Evolutionary conservation across 352 stramenopile genomes (phyloP), one percentile per base, ranked within the genome.

Genomic region (Pelagophyceae sp.): DNA sequence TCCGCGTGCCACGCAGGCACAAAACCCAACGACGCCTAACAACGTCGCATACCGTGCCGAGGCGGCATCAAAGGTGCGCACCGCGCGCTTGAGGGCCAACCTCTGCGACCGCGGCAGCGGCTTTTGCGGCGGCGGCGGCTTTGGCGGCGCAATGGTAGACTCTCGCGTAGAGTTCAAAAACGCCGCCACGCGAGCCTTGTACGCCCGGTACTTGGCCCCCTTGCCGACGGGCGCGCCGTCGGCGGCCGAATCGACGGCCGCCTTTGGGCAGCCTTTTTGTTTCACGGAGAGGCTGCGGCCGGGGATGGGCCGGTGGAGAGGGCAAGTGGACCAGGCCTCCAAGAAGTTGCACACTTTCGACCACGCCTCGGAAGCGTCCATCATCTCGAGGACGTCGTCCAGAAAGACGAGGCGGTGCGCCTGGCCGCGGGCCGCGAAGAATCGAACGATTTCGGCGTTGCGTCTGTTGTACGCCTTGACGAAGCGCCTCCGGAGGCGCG

Each of bases 271-370:
- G n/a, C n/a, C n/a, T n/a, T n/a, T n/a, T n/a, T n/a, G n/a, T n/a
- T 54, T 54, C 45, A 23, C 11, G 45, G 45, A 23, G 45, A 54
- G 11, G 23, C 23, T 23, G 45, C 45, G 11, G 45, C 11, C 45
- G 31, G 60, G 60, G 64, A 72, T 50, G 64, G 35, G 3, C 15
- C 64, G 64, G 29, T 72, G 11, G 6, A 32, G 5, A 3, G 61
- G 67, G 38, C 67, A 74, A 23, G 67, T 2, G 20, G 33, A 33
- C 67, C 67, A 74, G 20, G 67, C 38, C 38, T 74, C 67, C 15
- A 74, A 23, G 67, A 74, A 74, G 35, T 50, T 58, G 67, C 67
- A 74, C 35, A 74, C 20, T 0, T 11, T 20, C 35, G 33, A 5
- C 67, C 67, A 74, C 1, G 67, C 35, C 3, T n/a, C 2, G 2